These are phyloP conservation scores for Boletus rubroflammeus DNA, from an alignment of 768 basidiomycete genomes.

Conservation along the genomic window DNA sequence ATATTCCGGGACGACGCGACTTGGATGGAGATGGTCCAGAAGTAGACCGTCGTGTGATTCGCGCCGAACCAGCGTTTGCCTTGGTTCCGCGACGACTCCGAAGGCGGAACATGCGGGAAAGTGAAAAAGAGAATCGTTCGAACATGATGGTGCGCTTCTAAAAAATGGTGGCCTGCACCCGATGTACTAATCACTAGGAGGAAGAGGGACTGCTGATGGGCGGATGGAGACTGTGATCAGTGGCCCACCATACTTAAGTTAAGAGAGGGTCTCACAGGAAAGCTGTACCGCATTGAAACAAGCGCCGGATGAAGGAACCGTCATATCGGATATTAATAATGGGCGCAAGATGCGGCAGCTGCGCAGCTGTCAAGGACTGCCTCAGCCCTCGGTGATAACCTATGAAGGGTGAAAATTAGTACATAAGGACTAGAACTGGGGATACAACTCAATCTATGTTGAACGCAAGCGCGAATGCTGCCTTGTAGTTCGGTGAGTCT, in stretches of 20 bases:
- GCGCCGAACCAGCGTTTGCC: background rate
- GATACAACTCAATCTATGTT: background rate
- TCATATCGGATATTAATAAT: background rate
- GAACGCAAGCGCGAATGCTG: background rate
- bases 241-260: no score
- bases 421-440: background rate
- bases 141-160: conserved; percentile 9
- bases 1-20: background rate
- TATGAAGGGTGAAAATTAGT: background rate
- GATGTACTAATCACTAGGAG: background rate
- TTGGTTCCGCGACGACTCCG: conserved; percentile 9
- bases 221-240: background rate
- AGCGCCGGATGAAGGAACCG: background rate
- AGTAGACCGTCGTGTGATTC: no score
- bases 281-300: conserved; percentile 4
- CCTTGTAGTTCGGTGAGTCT: no score
- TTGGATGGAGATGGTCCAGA: background rate
- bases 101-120: conserved; percentile 20
- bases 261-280: background rate
- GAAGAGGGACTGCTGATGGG: background rate
- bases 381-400: background rate
- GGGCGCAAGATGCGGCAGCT: background rate
- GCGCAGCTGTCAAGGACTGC: conserved; percentile 1
- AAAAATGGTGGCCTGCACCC: conserved; percentile 15
- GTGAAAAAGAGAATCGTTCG: conserved; percentile 10